Evolutionary conservation across 306 rosid genomes (phyloP).

Genomic region (Bauhinia variegata): DNA sequence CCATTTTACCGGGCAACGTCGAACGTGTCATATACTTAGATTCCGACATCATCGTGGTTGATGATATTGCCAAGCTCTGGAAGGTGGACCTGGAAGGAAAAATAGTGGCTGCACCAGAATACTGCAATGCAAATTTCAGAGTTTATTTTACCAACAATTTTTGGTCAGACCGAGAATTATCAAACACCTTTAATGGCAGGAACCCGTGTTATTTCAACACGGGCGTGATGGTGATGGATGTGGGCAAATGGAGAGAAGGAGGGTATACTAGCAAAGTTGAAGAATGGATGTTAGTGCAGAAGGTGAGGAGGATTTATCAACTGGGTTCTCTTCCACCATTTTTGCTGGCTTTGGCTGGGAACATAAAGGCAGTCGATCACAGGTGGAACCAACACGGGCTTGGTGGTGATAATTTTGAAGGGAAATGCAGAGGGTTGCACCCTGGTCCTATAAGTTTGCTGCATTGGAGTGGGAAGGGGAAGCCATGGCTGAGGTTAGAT

Average conservation of each 20-base stretch:
- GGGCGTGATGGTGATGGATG: conserved; percentile 79
- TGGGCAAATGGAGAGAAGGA: conserved; percentile 63
- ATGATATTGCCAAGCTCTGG: conserved; percentile 71
- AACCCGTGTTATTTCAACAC: conserved; percentile 73
- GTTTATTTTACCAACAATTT: conserved; percentile 50
- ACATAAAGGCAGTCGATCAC: conserved; percentile 64
- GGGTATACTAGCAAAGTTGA: conserved; percentile 56
- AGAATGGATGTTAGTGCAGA: conserved; percentile 69
- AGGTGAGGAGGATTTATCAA: conserved; percentile 58
- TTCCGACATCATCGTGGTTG: conserved; percentile 66
- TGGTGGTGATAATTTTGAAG: conserved; percentile 74
- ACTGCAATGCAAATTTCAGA: conserved; percentile 62
- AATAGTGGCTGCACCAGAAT: conserved; percentile 75
- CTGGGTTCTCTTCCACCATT: conserved; percentile 74
- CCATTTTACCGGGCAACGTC: conserved; percentile 50
- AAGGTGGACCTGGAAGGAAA: conserved; percentile 53
- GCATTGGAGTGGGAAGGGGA: conserved; percentile 86
- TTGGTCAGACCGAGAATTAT: conserved; percentile 51
- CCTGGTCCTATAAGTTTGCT: conserved; percentile 72
- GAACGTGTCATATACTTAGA: conserved; percentile 61
- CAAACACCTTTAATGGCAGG: conserved; percentile 51
- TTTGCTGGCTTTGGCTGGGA: conserved; percentile 69
- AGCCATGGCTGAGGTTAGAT: conserved; percentile 76
- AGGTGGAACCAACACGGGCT: conserved; percentile 83
- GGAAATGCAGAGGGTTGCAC: conserved; percentile 60